These are phyloP conservation scores for Chaetomium sp. DNA, from an alignment of 2,329 filamentous ascomycete genomes.

Conservation along the genomic window DNA sequence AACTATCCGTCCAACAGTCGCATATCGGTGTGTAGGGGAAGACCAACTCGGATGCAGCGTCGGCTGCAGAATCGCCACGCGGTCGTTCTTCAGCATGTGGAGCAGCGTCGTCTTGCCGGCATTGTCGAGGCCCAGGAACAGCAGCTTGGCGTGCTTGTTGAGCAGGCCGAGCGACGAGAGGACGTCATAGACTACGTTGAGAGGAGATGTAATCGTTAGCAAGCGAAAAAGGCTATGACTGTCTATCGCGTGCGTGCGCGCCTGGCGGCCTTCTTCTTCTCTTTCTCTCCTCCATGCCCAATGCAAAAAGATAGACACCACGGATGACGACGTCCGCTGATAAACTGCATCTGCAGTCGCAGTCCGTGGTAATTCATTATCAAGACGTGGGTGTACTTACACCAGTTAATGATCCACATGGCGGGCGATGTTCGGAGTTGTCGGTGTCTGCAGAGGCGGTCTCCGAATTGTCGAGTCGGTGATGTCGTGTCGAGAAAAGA, in stretches of 20 bases:
- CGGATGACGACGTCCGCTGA: too few relatives aligned
- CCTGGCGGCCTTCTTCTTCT: neutral
- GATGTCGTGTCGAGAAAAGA: neutral
- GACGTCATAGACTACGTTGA: constrained; percentile 70
- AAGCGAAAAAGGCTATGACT: neutral
- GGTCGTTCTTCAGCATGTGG: constrained; percentile 97
- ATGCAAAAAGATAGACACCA: neutral
- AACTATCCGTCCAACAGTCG: neutral
- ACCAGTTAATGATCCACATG: constrained; percentile 97
- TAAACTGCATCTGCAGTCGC: neutral
- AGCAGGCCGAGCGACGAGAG: constrained; percentile 79
- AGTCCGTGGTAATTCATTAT: neutral
- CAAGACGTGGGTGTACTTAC: constrained; percentile 47
- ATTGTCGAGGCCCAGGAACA: constrained; percentile 90
- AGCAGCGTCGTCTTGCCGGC: constrained; percentile 90
- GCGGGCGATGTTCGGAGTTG: constrained; percentile 26
- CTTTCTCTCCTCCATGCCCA: neutral
- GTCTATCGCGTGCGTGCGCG: neutral
- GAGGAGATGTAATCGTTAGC: constrained; percentile 24
- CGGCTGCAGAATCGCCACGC: constrained; percentile 83
- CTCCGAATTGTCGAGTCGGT: neutral
- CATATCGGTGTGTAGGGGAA: neutral
- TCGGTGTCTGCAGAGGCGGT: constrained; percentile 2
- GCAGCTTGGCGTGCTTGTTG: constrained; percentile 93
- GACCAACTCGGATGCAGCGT: constrained; percentile 82